Percentiles rank a stretch among this genome's conserved stretches.
phyloP scores from a whole-genome alignment of 2,329 filamentous ascomycete genomes.

The Ilyonectria mors-panacis region DNA sequence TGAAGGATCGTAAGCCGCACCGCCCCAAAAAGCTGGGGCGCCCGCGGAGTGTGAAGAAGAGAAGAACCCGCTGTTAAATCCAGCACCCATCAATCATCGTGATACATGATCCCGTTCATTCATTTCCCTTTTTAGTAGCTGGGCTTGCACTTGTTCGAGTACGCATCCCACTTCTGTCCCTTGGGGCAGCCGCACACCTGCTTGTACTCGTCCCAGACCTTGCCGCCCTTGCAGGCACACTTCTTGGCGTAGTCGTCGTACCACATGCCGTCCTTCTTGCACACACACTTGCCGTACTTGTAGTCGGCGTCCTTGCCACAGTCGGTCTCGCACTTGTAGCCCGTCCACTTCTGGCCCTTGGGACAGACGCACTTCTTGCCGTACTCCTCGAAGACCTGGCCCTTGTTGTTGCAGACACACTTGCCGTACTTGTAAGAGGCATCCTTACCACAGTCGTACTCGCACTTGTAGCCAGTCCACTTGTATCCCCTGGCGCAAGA shows the following conservation, averaged over 20 bases:
- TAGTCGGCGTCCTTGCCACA: conserved; percentile 11
- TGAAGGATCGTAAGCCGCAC: no score
- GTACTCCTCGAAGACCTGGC: conserved; percentile 2
- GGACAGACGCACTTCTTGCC: conserved; percentile 8
- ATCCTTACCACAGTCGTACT: conserved; percentile 25
- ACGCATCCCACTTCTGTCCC: not conserved
- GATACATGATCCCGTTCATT: not conserved
- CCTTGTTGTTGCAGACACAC: conserved; percentile 17
- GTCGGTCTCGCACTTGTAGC: conserved; percentile 15
- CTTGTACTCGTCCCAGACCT: not conserved
- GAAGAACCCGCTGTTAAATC: not conserved
- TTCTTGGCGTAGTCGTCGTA: not conserved
- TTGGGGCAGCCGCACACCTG: not conserved
- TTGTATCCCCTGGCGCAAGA: conserved; percentile 6
- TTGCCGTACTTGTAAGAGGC: conserved; percentile 7
- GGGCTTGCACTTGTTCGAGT: not conserved
- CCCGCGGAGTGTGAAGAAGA: not conserved
- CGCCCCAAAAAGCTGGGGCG: not conserved
- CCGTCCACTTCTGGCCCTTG: conserved; percentile 14
- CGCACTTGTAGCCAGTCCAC: conserved; percentile 20
- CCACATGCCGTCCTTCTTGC: not conserved
- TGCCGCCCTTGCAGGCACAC: not conserved
- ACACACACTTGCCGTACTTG: conserved; percentile 10
- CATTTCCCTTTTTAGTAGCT: not conserved
- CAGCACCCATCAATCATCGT: not conserved